Base-by-base conservation (phyloP, 108 stramenopile genomes). In the Aurantiochytrium sp. region DNA sequence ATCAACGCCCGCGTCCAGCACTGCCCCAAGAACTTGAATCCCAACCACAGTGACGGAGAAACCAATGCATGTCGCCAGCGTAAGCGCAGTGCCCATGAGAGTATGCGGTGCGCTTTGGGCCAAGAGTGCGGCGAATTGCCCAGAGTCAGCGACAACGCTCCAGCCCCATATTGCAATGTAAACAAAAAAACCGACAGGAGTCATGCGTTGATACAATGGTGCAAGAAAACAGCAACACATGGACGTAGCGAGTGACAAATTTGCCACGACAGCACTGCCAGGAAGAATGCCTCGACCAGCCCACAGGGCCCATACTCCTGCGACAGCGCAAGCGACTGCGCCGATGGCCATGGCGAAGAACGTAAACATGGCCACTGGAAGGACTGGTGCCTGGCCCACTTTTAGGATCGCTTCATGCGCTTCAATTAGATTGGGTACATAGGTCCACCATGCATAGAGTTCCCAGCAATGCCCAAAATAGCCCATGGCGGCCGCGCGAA, bases 391-490 rank as follows among this genome's bases (percentile, higher is more conserved):
- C 42, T 6, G 21, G 6, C 21, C 25, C 35, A 87, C 8, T 10
- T 25, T 72, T 1, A 91, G 49, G 51, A 88, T 83, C 4, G 87
- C 87, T 19, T 89, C 47, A 49, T 91, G 88, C 57, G 89, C 87
- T 4, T 88, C 76, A 45, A 87, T 72, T 4, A 91, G 76, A 4
- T 71, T 58, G 0, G 91, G 92, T 44, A 72, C 88, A 69, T 88
- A 91, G 25, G 92, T 59, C 92, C 92, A 93, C 60, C 91, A 93
- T 4, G 92, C 92, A 72, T 93, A 93, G 14, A 93, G 72, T 51
- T 93, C 92, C 92, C 92, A 93, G 91, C 91, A 91, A 73, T 93
- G 92, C 18, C 92, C 92, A 35, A 91, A 93, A 44, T 93, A 93
- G n/a, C 90, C 91, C 21, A 91, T 45, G 2, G 92, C 89, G 3